Base-by-base conservation (phyloP, 1,284 basidiomycete genomes). In the Jaminaea rosea region DNA sequence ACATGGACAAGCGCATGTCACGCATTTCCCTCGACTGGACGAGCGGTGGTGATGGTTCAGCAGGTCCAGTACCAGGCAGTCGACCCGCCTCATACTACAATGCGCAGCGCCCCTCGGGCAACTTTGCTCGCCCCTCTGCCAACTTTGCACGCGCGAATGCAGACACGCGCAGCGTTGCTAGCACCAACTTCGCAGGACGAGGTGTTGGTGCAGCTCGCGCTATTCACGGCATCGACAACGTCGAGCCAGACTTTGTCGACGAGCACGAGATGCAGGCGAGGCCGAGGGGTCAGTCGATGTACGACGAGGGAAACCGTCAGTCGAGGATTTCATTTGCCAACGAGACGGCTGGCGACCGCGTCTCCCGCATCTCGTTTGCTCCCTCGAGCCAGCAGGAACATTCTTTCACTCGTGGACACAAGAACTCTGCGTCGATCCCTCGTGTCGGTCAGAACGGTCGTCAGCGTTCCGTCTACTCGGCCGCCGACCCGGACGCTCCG, bases 1-100 rank as follows among this genome's bases (percentile, higher is more conserved):
- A 66, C 53, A 67, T 69, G 65, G 67, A 69, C 64, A 62, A 69
- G 60, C 65, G 67, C 58, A 69, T 69, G 67, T 59, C 55, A 50
- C 57, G 66, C 32, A 67, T 69, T 52, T 69, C 67, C 31, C 56
- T 69, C 53, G 67, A 69, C 50, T 69, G 67, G 67, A 58, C 53
- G 19, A 23, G 31, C 15, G 67, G 65, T 28, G 67, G 67, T 44
- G 67, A 68, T 44, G 67, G 67, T 36, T 60, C 60, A 19, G 57
- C 53, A 24, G 67, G 67, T 21, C 54, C 65, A 32, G 26, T 65
- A 21, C 60, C 63, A 7, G 67, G 65, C 17, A 63, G 58, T 11
- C 58, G 67, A 10, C 67, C 67, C 8, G 65, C 62, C 46, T 64
- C 62, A 19, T 66, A 45, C 49, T 42, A 42, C 39, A n/a, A 17